phyloP scores from a whole-genome alignment of 192 early-diverging fungal species.

The Podila minutissima region DNA sequence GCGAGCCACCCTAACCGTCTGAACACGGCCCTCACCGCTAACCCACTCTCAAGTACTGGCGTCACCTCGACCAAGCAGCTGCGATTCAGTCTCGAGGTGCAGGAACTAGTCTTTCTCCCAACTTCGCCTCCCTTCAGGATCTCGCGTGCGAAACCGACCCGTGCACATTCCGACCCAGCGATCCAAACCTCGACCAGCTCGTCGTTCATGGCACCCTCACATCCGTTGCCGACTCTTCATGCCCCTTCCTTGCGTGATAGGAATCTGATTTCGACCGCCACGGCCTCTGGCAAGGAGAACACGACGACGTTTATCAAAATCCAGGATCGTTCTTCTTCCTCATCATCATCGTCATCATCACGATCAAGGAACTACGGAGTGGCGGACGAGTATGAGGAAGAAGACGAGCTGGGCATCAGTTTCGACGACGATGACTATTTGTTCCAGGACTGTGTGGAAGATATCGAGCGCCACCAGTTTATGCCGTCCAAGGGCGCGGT shows the following conservation, averaged over 20 bases:
- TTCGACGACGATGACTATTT: neutral
- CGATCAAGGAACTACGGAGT: neutral
- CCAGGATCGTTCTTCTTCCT: neutral
- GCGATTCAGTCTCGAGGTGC: constrained; percentile 45
- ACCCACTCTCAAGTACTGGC: neutral
- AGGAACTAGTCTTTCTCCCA: constrained; percentile 39
- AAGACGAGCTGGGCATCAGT: neutral
- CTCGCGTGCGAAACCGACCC: constrained; percentile 36
- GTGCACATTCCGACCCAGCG: constrained; percentile 42
- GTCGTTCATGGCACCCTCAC: constrained; percentile 34
- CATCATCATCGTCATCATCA: neutral
- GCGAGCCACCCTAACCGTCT: constrained; percentile 21
- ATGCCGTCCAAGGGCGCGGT: constrained; percentile 22
- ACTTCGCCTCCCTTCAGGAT: constrained; percentile 44
- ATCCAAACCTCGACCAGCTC: constrained; percentile 21
- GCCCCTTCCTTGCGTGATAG: neutral
- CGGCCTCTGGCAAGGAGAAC: constrained; percentile 16
- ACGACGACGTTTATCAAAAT: constrained; percentile 46
- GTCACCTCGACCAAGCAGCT: constrained; percentile 18
- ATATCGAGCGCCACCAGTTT: constrained; percentile 2
- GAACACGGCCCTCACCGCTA: constrained; percentile 19
- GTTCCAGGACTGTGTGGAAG: neutral
- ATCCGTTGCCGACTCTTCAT: neutral
- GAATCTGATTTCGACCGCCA: constrained; percentile 16
- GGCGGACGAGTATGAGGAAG: constrained; percentile 16